A percentile compares a stretch with the other conserved stretches of the same genome.
Conservation (phyloP, 768 basidiomycete species). For the Dioszegia hungarica region DNA sequence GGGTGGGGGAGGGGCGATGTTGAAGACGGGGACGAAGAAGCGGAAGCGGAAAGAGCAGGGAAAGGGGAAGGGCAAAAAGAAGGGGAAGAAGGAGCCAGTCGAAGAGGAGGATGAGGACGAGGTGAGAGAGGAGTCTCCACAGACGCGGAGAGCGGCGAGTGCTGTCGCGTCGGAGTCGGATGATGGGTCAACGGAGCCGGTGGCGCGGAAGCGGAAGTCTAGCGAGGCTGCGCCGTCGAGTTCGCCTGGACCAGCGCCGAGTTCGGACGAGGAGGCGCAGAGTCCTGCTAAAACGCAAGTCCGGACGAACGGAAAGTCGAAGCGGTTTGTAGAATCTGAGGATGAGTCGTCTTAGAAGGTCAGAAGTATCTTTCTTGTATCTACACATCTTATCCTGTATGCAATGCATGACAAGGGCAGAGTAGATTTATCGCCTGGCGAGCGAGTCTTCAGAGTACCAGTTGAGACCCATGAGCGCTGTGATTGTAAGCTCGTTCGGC, state of each 20-base stretch:
- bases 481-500: neutral
- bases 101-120: conserved; percentile 24
- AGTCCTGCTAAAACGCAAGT: neutral
- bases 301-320: neutral
- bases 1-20: conserved; percentile 15
- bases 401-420: no score
- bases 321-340: conserved; percentile 2
- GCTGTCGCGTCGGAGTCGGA: neutral
- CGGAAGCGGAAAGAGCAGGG: conserved; percentile 15
- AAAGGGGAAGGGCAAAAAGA: conserved; percentile 6
- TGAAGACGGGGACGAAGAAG: conserved; percentile 9
- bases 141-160: neutral
- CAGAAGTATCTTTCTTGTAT: no score
- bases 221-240: neutral
- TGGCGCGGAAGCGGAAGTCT: conserved; percentile 2
- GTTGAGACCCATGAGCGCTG: conserved; percentile 46
- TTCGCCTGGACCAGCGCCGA: neutral
- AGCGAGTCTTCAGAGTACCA: conserved; percentile 47
- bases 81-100: neutral
- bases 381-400: neutral
- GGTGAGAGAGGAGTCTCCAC: neutral
- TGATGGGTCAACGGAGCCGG: conserved; percentile 5
- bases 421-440: conserved; percentile 11
- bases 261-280: neutral
- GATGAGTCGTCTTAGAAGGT: neutral